These are phyloP conservation scores for Colletotrichum incanum DNA, from an alignment of 2,329 filamentous ascomycete species.

Conservation along the genomic window DNA sequence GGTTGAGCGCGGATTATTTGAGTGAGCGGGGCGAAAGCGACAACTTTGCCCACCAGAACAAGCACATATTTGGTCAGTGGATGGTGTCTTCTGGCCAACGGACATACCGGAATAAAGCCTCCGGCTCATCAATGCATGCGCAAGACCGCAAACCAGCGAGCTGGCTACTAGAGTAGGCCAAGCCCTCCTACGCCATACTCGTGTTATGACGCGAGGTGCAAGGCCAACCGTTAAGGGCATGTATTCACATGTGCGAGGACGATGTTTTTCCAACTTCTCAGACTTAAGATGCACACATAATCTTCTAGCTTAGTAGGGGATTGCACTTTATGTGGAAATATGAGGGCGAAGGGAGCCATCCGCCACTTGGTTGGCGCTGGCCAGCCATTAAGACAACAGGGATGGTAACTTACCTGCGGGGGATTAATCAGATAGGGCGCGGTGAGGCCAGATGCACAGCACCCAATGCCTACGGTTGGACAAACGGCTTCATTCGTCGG, in stretches of 20 bases:
- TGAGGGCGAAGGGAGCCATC: background rate
- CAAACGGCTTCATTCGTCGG: background rate
- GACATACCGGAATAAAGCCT: background rate
- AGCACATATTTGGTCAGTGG: background rate
- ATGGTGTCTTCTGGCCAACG: background rate
- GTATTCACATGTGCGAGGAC: background rate
- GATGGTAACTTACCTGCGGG: slow-evolving; percentile 8
- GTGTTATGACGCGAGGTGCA: background rate
- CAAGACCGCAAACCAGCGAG: background rate
- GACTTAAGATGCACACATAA: background rate
- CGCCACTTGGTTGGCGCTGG: background rate
- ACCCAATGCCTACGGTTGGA: background rate
- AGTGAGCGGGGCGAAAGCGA: background rate
- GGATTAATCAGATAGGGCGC: background rate
- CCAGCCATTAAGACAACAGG: slow-evolving; percentile 1
- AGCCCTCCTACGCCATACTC: background rate
- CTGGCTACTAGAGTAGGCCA: background rate
- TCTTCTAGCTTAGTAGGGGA: background rate
- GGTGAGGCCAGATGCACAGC: background rate
- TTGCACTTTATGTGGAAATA: background rate
- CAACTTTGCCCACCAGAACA: background rate
- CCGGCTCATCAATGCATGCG: background rate
- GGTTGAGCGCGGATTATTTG: background rate
- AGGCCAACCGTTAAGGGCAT: background rate
- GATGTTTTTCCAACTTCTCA: background rate